These are phyloP conservation scores for Aspergillus sclerotialis DNA, from an alignment of 2,329 filamentous ascomycete species.

Conservation along the genomic window DNA sequence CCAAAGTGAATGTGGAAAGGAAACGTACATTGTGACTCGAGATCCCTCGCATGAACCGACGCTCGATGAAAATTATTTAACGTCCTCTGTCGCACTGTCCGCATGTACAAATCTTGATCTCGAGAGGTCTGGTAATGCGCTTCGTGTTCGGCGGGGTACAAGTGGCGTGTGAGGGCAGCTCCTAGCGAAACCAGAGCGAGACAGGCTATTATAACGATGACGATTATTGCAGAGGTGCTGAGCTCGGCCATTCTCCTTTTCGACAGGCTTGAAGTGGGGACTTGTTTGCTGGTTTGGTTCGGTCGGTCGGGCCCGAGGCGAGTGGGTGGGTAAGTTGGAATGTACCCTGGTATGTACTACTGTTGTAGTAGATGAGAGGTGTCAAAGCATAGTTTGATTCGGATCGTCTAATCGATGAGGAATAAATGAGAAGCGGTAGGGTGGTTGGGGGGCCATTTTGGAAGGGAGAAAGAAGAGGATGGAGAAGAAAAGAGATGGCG, in stretches of 20 bases:
- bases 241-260: constrained; percentile 12
- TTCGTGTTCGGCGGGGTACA: constrained; percentile 14
- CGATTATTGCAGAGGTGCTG: constrained; percentile 18
- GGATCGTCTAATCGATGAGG: background rate
- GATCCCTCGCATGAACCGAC: constrained; percentile 11
- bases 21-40: constrained; percentile 18
- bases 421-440: constrained; percentile 17
- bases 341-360: too few relatives aligned
- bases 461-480: too few relatives aligned
- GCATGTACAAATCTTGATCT: constrained; percentile 27
- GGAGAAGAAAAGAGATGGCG: too few relatives aligned
- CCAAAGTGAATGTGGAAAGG: background rate
- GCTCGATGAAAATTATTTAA: constrained; percentile 15
- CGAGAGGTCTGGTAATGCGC: constrained; percentile 12
- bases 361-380: background rate
- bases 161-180: constrained; percentile 22
- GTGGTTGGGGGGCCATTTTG: too few relatives aligned
- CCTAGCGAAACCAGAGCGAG: constrained; percentile 21
- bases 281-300: too few relatives aligned
- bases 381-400: background rate
- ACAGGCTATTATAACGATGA: constrained; percentile 26
- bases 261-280: background rate
- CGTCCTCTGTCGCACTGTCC: constrained; percentile 20
- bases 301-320: too few relatives aligned
- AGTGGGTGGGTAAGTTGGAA: too few relatives aligned